Conservation (phyloP, 352 stramenopile species). For the Phytophthora cactorum region DNA sequence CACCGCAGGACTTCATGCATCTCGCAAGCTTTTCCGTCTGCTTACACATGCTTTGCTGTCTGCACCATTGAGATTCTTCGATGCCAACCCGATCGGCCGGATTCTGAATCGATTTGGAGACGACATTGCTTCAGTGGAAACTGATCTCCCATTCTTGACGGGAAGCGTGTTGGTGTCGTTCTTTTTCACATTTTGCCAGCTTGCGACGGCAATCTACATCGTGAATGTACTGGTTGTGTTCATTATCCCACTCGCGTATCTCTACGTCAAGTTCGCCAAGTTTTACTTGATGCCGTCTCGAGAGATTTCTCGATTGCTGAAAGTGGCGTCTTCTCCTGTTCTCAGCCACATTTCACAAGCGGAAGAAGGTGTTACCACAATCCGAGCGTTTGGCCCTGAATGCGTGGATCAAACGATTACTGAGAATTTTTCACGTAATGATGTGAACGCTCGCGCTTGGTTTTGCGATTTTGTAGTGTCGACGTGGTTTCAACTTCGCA, state of each 20-base stretch:
- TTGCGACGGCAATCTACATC: slow-evolving; percentile 76
- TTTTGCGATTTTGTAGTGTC: slow-evolving; percentile 35
- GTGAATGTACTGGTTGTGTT: slow-evolving; percentile 78
- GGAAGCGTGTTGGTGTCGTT: slow-evolving; percentile 55
- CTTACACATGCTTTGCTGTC: not conserved
- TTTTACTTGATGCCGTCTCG: slow-evolving; percentile 52
- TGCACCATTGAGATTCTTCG: slow-evolving; percentile 76
- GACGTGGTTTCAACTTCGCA: slow-evolving; percentile 54
- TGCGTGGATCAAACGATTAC: slow-evolving; percentile 23
- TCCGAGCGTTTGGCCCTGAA: slow-evolving; percentile 45
- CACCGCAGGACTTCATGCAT: not conserved
- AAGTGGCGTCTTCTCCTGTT: slow-evolving; percentile 48
- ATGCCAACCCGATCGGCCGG: slow-evolving; percentile 88
- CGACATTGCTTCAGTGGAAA: slow-evolving; percentile 54
- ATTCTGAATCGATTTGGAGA: slow-evolving; percentile 90
- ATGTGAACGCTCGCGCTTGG: slow-evolving; percentile 38
- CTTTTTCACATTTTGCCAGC: slow-evolving; percentile 71
- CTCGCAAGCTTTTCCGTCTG: not conserved
- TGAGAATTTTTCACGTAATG: slow-evolving; percentile 33
- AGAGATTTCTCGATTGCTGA: slow-evolving; percentile 47
- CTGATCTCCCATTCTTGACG: not conserved
- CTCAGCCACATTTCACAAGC: slow-evolving; percentile 39
- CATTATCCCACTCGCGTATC: slow-evolving; percentile 82
- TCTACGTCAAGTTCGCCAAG: slow-evolving; percentile 66
- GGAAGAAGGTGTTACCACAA: slow-evolving; percentile 38